A percentile compares a stretch with the other conserved stretches of the same genome.
phyloP scores from a whole-genome alignment of 768 basidiomycete genomes.

The Psilocybe tampanensis region DNA sequence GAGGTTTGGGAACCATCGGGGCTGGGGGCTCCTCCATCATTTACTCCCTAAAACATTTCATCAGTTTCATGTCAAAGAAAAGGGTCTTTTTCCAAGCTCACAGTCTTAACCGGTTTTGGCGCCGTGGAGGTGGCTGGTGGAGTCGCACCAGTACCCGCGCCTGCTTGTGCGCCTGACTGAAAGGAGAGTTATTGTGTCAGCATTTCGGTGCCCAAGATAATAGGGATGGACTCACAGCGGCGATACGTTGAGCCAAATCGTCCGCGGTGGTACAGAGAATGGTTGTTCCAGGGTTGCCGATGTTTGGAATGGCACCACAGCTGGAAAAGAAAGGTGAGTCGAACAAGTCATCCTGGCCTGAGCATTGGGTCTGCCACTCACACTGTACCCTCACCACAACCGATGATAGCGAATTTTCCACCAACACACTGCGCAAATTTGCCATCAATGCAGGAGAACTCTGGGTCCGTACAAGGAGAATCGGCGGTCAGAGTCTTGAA shows the following conservation, averaged over 20 bases:
- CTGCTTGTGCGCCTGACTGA: slow-evolving; percentile 20
- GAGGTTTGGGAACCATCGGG: slow-evolving; percentile 31
- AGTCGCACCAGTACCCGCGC: neutral
- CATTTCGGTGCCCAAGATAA: neutral
- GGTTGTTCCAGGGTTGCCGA: slow-evolving; percentile 49
- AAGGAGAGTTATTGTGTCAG: neutral
- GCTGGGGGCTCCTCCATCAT: slow-evolving; percentile 20
- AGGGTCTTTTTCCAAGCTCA: neutral
- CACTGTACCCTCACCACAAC: slow-evolving; percentile 39
- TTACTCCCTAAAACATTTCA: slow-evolving; percentile 4
- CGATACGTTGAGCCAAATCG: slow-evolving; percentile 50
- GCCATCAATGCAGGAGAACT: slow-evolving; percentile 50
- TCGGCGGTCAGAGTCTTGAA: slow-evolving; percentile 34
- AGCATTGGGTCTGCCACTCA: slow-evolving; percentile 20
- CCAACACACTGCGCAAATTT: slow-evolving; percentile 59
- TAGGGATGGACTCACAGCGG: slow-evolving; percentile 38
- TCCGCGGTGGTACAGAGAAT: slow-evolving; percentile 53
- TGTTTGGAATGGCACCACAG: slow-evolving; percentile 55
- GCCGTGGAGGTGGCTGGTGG: slow-evolving; percentile 3
- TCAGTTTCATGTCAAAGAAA: neutral
- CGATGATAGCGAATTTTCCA: slow-evolving; percentile 42
- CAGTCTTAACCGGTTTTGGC: neutral
- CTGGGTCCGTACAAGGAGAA: slow-evolving; percentile 38
- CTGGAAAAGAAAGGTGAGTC: slow-evolving; percentile 21
- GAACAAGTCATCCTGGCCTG: neutral